A percentile compares a stretch with the other conserved stretches of the same genome.
Evolutionary conservation across 139 green algal genomes (phyloP).

Genomic region (Coccomyxa sp.): DNA sequence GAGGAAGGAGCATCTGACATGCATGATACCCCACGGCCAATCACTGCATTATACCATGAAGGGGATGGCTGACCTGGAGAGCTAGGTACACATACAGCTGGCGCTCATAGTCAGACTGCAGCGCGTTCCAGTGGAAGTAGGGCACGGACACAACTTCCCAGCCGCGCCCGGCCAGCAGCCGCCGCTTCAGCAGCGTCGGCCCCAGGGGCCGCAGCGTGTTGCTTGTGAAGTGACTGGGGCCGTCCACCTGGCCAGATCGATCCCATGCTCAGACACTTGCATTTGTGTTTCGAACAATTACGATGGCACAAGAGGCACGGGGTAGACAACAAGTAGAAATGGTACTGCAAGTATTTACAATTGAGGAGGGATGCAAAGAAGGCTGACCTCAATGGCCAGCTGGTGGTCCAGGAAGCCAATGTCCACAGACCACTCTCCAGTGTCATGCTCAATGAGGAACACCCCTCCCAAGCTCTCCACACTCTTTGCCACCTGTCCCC

Average conservation of each 20-base stretch:
- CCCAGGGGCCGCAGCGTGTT: slow-evolving; percentile 19
- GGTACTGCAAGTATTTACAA: too few relatives aligned
- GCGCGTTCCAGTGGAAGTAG: slow-evolving; percentile 17
- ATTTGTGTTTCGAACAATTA: too few relatives aligned
- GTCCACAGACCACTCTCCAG: slow-evolving; percentile 25
- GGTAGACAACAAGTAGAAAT: too few relatives aligned
- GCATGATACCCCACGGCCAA: too few relatives aligned
- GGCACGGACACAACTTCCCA: slow-evolving; percentile 18
- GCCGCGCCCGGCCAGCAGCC: slow-evolving; percentile 22
- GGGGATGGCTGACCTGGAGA: too few relatives aligned
- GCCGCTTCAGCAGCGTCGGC: slow-evolving; percentile 23
- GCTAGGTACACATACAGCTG: not conserved
- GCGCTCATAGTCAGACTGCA: not conserved
- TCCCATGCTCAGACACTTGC: too few relatives aligned
- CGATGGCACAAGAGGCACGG: too few relatives aligned
- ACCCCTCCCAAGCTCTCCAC: slow-evolving; percentile 2
- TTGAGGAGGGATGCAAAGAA: too few relatives aligned
- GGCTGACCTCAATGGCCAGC: slow-evolving; percentile 7
- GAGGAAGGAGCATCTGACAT: too few relatives aligned
- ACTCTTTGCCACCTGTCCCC: not conserved
- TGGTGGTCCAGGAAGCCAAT: slow-evolving; percentile 18
- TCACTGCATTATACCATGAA: too few relatives aligned
- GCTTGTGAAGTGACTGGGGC: slow-evolving; percentile 26
- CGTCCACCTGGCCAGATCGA: slow-evolving; percentile 8
- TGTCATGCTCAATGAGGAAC: not conserved